Base-by-base conservation (phyloP, 2,329 filamentous ascomycete genomes). In the Gaeumannomyces tritici region DNA sequence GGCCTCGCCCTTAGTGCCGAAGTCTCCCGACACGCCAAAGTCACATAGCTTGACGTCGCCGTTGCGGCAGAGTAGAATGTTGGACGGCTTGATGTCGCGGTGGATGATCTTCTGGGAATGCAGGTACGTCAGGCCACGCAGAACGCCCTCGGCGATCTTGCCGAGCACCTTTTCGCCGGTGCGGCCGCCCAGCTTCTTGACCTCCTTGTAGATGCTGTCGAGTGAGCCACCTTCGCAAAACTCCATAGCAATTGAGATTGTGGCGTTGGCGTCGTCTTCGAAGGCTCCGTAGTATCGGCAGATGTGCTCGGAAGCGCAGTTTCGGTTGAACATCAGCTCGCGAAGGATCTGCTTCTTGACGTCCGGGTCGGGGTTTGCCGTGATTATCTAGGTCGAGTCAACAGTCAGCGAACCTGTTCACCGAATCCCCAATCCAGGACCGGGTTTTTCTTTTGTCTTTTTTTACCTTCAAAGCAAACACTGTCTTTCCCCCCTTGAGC, bases 211-310 rank as follows among this genome's bases (percentile, higher is more conserved):
- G 67, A 99, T 95, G 72, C 91, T 95, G 77, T 99, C 93, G 26
- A 99, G 83, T 58, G 91, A 96, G 61, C 95, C 95, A 63, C 95
- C 95, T 76, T 98, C 95, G 73, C 95, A 99, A 70, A 96, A 98
- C 73, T 99, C 95, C 95, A 99, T 99, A 63, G 92, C 93, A 71
- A 99, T 99, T 59, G 91, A 96, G 68, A 99, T 98, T 59, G 93
- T 98, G 60, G 93, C 91, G 12, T 91, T 96, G n/a, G 91, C 89
- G 63, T 95, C 90, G 72, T 99, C 93, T 73, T 96, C 91, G 73
- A 98, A 99, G 55, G 93, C 93, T 66, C 95, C 95, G 71, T 97
- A 99, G 77, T 99, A 99, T 66, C 89, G 87, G 77, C 95, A 99
- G 70, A 99, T 99, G 74, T 98, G 92, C 64, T 95, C 89, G 5